Conservation (phyloP, 176 grass and related monocot species). For the Carex myosuroides region DNA sequence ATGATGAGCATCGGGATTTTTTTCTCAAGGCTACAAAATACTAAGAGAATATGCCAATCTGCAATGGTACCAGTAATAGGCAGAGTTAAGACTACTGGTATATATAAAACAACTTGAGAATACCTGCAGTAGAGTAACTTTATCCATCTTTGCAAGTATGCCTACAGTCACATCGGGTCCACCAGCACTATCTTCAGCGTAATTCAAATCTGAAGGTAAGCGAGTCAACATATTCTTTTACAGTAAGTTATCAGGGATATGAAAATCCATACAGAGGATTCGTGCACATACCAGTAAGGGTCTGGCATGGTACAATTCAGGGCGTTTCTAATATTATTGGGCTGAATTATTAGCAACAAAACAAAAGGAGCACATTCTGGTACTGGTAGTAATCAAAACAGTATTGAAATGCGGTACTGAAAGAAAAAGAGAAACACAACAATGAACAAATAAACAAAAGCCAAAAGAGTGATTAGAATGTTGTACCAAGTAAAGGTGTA, state of each 20-base stretch:
- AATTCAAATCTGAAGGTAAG: conserved; percentile 67
- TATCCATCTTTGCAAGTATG: conserved; percentile 86
- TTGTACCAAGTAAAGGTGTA: conserved; percentile 76
- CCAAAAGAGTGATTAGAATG: not conserved
- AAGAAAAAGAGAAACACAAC: not conserved
- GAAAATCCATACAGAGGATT: not conserved
- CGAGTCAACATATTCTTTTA: not conserved
- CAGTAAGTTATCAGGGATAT: not conserved
- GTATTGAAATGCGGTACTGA: not conserved
- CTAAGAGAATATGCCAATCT: not conserved
- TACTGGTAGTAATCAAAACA: not conserved
- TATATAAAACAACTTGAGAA: not conserved
- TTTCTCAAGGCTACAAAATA: not conserved
- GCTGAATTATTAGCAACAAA: not conserved
- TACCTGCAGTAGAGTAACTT: conserved; percentile 96
- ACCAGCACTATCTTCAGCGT: conserved; percentile 87
- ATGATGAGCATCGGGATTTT: not conserved
- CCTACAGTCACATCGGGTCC: conserved; percentile 87
- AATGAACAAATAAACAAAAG: not conserved
- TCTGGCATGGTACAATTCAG: not conserved
- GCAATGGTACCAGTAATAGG: too few species aligned
- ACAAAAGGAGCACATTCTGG: not conserved
- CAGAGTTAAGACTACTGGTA: not conserved
- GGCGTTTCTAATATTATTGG: not conserved
- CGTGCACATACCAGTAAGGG: not conserved